Evolutionary conservation across 2,329 filamentous ascomycete species (phyloP), one percentile per base, ranked within the genome.

Genomic region (Fusarium scirpi): DNA sequence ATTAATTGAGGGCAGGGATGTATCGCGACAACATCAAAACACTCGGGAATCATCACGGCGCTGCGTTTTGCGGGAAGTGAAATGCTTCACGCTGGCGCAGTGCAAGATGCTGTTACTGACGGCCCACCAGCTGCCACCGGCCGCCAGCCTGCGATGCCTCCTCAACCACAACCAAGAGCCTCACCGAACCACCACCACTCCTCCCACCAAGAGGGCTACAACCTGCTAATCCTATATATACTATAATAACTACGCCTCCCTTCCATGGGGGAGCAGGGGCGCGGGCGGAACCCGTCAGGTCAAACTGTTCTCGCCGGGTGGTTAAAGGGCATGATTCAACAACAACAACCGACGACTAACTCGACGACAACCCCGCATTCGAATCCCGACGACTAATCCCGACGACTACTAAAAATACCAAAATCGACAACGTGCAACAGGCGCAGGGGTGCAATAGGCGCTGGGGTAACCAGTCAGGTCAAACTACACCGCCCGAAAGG

Each of bases 251-350:
- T 18, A 5, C n/a, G n/a, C 16, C 15, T 11, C 18, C 7, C 48
- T 59, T 57, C 46, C 51, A 56, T 30, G 51, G 51, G 66, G 52
- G 64, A 58, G 65, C 70, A 74, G 61, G 34, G 75, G 75, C 75
- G 73, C 70, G 67, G 66, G 60, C 63, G 75, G 48, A 64, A 75
- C 55, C 70, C 72, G 71, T 77, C 74, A 71, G 75, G 74, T 65
- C 75, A 77, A 77, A 69, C 69, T 75, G 70, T 48, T 56, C 58
- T 56, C 47, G 57, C 51, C 49, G 49, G 69, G 65, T 57, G 70
- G 65, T 67, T 62, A 62, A 62, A 46, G 57, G 45, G 32, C 4
- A 24, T 25, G 43, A 25, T 10, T 38, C 30, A 40, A 40, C 40
- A 32, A 34, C 32, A 18, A 25, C 7, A 38, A 15, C 34, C 34